Evolutionary conservation across 306 rosid genomes (phyloP).

Genomic region (Hippophae tibetana): DNA sequence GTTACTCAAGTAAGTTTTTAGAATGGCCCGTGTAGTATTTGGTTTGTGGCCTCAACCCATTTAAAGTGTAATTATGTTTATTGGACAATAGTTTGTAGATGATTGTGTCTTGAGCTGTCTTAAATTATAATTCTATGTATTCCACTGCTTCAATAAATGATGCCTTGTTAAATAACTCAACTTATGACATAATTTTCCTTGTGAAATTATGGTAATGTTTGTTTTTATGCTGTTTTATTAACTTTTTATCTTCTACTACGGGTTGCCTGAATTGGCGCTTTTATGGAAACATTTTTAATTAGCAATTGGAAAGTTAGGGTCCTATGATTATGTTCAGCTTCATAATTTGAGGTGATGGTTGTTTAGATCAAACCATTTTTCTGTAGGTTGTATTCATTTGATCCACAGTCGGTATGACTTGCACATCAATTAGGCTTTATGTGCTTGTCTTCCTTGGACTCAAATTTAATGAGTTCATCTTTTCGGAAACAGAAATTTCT

Average conservation of each 20-base stretch:
- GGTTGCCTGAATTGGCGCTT: too few species aligned
- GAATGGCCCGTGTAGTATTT: background rate
- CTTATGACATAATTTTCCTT: too few species aligned
- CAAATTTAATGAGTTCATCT: background rate
- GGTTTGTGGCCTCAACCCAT: background rate
- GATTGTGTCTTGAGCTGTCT: background rate
- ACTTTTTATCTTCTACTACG: too few species aligned
- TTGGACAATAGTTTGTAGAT: background rate
- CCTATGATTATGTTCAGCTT: too few species aligned
- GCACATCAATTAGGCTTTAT: background rate
- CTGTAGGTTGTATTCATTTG: background rate
- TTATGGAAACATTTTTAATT: too few species aligned
- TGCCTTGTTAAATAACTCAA: background rate
- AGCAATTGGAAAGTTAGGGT: too few species aligned
- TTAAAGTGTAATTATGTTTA: slow-evolving; percentile 5
- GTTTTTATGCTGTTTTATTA: too few species aligned
- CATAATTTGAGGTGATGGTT: background rate
- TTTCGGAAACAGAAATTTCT: background rate
- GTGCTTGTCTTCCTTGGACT: background rate
- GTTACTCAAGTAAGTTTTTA: slow-evolving; percentile 42
- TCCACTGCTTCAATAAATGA: background rate
- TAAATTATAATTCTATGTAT: background rate
- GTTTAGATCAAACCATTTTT: background rate
- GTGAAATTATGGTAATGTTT: too few species aligned
- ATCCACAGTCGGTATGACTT: background rate